Conservation (phyloP, 2,329 filamentous ascomycete species). For the Malbranchea zuffiana region DNA sequence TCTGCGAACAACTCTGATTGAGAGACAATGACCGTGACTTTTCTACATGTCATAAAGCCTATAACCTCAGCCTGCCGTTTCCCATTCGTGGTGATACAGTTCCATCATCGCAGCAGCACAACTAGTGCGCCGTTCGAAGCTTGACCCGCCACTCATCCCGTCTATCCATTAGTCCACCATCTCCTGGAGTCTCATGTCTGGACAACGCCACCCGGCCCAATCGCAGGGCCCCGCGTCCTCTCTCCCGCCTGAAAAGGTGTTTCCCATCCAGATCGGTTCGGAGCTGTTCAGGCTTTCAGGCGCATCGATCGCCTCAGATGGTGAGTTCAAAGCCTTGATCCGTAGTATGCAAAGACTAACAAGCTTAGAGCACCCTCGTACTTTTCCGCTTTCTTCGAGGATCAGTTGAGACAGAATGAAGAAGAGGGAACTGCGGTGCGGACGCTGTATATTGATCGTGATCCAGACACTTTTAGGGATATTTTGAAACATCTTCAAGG, state of each 20-base stretch:
- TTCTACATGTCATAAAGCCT: too few species aligned
- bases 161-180: too few species aligned
- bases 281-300: slow-evolving; percentile 59
- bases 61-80: too few species aligned
- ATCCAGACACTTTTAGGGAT: slow-evolving; percentile 77
- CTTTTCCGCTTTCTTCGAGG: slow-evolving; percentile 86
- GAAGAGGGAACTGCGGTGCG: slow-evolving; percentile 51
- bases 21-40: too few species aligned
- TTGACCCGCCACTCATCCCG: too few species aligned
- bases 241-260: slow-evolving; percentile 51
- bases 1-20: too few species aligned
- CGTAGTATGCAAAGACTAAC: slow-evolving; percentile 31
- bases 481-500: slow-evolving; percentile 82
- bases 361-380: slow-evolving; percentile 74
- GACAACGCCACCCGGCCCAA: slow-evolving; percentile 5
- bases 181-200: too few species aligned
- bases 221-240: slow-evolving; percentile 8
- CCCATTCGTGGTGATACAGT: too few species aligned
- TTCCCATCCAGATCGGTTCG: slow-evolving; percentile 59
- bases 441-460: slow-evolving; percentile 89
- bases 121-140: too few species aligned
- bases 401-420: slow-evolving; percentile 59
- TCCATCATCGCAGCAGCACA: too few species aligned
- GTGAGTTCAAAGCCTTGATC: slow-evolving; percentile 37
- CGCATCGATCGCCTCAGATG: slow-evolving; percentile 60